Percentiles rank a stretch among this genome's conserved stretches.
These are phyloP conservation scores for Phylloporus sp. DNA, from an alignment of 768 basidiomycete genomes.

Conservation along the genomic window DNA sequence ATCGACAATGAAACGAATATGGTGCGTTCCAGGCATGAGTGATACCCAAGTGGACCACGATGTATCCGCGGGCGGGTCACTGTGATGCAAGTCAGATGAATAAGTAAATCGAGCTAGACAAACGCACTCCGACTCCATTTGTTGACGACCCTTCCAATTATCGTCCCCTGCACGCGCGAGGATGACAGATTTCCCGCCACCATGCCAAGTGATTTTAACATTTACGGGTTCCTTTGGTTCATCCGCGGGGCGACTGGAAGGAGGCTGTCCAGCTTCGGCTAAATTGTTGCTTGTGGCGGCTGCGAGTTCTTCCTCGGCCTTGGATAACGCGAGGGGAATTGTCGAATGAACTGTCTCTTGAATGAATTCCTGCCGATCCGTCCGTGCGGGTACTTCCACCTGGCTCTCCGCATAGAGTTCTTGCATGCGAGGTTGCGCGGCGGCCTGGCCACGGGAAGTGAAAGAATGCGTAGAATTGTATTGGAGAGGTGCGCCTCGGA, in stretches of 20 bases:
- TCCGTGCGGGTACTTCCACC: constrained; percentile 26
- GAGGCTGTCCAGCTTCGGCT: constrained; percentile 19
- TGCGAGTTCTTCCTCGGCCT: constrained; percentile 29
- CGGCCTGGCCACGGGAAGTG: constrained; percentile 30
- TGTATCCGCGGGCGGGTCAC: constrained; percentile 31
- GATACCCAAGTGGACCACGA: constrained; percentile 38
- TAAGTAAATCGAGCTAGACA: constrained; percentile 4
- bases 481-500: constrained; percentile 33
- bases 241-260: constrained; percentile 20
- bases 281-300: constrained; percentile 9
- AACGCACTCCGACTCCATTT: constrained; percentile 61
- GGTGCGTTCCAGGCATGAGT: constrained; percentile 86
- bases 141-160: constrained; percentile 66
- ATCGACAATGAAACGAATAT: constrained; percentile 93
- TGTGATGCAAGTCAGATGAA: constrained; percentile 18
- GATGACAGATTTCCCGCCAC: constrained; percentile 57
- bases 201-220: constrained; percentile 61
- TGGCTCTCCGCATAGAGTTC: constrained; percentile 40
- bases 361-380: constrained; percentile 38
- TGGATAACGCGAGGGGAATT: constrained; percentile 51
- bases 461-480: constrained; percentile 45
- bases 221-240: constrained; percentile 30
- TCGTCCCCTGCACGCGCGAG: constrained; percentile 71
- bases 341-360: constrained; percentile 59
- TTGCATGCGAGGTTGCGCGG: constrained; percentile 40